Evolutionary conservation across 179 eudicot species (phyloP), one percentile per base, ranked within the genome.

Genomic region (Beta corolliflora): DNA sequence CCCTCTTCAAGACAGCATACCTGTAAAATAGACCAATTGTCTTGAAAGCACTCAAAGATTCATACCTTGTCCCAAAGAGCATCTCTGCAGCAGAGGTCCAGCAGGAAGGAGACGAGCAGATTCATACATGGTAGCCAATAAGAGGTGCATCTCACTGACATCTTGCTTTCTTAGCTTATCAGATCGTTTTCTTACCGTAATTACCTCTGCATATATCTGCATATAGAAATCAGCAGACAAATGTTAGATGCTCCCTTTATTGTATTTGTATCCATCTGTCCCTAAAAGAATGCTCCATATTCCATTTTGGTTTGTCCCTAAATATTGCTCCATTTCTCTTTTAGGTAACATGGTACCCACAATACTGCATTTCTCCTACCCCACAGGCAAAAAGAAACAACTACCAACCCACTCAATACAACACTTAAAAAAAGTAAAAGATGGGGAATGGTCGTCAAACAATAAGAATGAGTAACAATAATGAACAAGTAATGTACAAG

Each of bases 51-150:
- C 15, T 56, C 64, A 55, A 45, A 73, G 63, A 16, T 25, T 44
- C 77, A 79, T 84, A 90, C 92, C 92, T 64, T 88, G 85, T 65
- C 64, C 56, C 65, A 85, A 80, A 36, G 91, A 87, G 72, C 91
- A 87, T 83, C 92, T 88, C 80, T 90, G 92, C 66, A 90, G 86
- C 80, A 90, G 78, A 71, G 89, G 88, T 53, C 92, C 92, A 66
- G 91, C 88, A 79, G 92, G 91, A 41, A 87, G 89, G 73, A 90
- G 89, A 29, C 91, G 92, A 69, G 90, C 85, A 46, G 91, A 87
- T 79, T 90, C 92, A 84, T 88, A 90, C 25, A 90, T 72, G 72
- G 89, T 87, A 80, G 92, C 92, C 85, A 90, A 72, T 80, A 88
- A 77, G 78, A 87, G 80, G 83, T 77, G 86, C 87, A 87, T 76